These are phyloP conservation scores for Cryphonectria radicalis DNA, from an alignment of 2,329 filamentous ascomycete genomes.

Conservation along the genomic window DNA sequence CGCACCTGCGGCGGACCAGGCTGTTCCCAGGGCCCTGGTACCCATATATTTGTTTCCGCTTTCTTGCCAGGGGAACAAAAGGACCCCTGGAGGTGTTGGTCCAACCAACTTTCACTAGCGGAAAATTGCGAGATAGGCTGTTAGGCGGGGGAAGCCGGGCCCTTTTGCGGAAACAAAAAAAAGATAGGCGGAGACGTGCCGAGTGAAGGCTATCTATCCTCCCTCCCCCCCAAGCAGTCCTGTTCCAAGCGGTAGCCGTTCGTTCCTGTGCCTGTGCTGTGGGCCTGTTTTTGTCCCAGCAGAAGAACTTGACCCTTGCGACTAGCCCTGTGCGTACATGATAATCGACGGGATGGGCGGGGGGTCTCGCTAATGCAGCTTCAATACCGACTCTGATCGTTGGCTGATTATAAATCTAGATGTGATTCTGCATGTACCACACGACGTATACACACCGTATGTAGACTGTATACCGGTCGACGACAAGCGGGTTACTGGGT, in stretches of 20 bases:
- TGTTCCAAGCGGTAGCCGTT: background rate
- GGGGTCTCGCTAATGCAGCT: background rate
- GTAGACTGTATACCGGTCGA: background rate
- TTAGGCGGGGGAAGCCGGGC: background rate
- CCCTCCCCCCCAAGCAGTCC: background rate
- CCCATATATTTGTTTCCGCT: background rate
- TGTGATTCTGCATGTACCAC: background rate
- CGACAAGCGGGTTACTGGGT: background rate
- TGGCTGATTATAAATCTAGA: background rate
- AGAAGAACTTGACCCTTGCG: background rate
- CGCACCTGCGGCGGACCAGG: background rate
- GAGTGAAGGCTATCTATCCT: background rate
- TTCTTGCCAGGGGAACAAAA: background rate
- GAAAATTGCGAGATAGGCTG: background rate
- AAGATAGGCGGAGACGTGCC: background rate
- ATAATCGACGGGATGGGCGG: background rate
- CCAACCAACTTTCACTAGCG: background rate
- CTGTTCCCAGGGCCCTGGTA: background rate
- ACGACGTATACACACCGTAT: background rate
- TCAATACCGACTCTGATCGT: background rate
- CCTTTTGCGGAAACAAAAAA: background rate
- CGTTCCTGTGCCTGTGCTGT: background rate
- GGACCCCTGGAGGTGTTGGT: background rate
- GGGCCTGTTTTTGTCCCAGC: background rate
- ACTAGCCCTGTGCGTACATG: background rate